phyloP scores from a whole-genome alignment of 225 moss, liverwort and hornwort species.

The Physcomitrium patens region DNA sequence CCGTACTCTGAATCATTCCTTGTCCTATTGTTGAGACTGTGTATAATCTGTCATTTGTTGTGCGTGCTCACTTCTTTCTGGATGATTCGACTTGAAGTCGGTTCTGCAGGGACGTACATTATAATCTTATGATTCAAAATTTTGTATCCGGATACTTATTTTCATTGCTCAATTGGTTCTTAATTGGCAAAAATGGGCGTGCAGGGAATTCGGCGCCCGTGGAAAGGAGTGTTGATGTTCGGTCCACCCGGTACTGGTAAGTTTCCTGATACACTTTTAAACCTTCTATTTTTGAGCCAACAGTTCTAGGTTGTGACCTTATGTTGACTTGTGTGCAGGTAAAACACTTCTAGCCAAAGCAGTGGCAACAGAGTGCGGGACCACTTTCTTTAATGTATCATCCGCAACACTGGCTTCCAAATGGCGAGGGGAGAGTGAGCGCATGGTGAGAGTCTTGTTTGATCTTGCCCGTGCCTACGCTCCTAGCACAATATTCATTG shows the following conservation, averaged over 20 bases:
- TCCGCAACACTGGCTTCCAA: conserved; percentile 98
- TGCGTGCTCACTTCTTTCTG: conserved; percentile 2
- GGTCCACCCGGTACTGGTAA: conserved; percentile 96
- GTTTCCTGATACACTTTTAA: conserved; percentile 23
- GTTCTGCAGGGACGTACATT: neutral
- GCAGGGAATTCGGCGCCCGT: conserved; percentile 98
- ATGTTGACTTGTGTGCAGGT: conserved; percentile 49
- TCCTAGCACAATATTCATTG: conserved; percentile 99
- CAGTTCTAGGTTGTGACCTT: conserved; percentile 21
- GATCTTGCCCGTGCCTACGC: conserved; percentile 98
- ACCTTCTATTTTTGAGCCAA: conserved; percentile 20
- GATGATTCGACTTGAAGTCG: neutral
- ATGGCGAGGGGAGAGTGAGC: conserved; percentile 99
- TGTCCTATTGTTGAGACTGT: neutral
- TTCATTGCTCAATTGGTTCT: conserved; percentile 5
- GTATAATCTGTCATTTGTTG: neutral
- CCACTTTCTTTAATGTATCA: conserved; percentile 98
- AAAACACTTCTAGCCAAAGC: conserved; percentile 94
- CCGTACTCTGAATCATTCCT: neutral
- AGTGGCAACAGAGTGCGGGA: conserved; percentile 97
- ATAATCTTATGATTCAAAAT: neutral
- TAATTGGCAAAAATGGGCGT: conserved; percentile 27
- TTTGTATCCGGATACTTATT: neutral
- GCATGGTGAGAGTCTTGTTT: conserved; percentile 99
- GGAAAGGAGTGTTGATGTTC: conserved; percentile 99